Evolutionary conservation across 495 filamentous ascomycete species (phyloP), one percentile per base, ranked within the genome.

Genomic region (Hypomontagnella monticulosa): DNA sequence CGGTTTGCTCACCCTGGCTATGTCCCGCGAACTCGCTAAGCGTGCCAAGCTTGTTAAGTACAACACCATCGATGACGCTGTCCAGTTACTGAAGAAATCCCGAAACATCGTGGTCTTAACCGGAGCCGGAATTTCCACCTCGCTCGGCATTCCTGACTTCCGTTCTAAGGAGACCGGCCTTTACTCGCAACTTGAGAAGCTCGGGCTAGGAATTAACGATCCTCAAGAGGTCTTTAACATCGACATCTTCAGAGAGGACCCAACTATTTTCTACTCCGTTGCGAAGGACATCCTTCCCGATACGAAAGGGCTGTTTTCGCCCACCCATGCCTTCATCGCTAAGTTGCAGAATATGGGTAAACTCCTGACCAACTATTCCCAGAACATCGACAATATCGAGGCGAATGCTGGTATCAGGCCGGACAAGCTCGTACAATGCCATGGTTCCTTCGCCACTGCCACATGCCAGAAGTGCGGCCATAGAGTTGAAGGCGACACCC

Each of bases 311-410:
- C 89, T 74, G 6, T 80, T 85, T 76, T 93, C 95, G 0, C 95
- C 95, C 0, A 97, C 95, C 0, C 95, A 99, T 76, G 90, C 88
- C 38, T 99, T 99, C 79, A 96, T 99, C 66, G 87, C 87, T n/a
- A 83, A 97, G n/a, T 84, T 99, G 1, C 93, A 98, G 73, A 83
- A 93, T 60, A 92, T 93, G 73, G 88, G 87, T 16, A 97, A 96
- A 71, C 86, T 99, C 15, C 83, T 97, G 48, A 98, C 93, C 20
- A 97, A 97, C 76, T 99, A 97, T 78, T 96, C 94, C 1, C 95
- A 99, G 75, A 99, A 99, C 73, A 99, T 99, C 68, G 95, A 99
- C 79, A 97, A 98, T 69, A 89, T 99, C 46, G 95, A 99, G 73
- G 86, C 85, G 32, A 88, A 90, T 56, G 95, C 94, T 1, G 95